Evolutionary conservation across 2,329 filamentous ascomycete genomes (phyloP).

Genomic region (Colletotrichum tamarilloi): DNA sequence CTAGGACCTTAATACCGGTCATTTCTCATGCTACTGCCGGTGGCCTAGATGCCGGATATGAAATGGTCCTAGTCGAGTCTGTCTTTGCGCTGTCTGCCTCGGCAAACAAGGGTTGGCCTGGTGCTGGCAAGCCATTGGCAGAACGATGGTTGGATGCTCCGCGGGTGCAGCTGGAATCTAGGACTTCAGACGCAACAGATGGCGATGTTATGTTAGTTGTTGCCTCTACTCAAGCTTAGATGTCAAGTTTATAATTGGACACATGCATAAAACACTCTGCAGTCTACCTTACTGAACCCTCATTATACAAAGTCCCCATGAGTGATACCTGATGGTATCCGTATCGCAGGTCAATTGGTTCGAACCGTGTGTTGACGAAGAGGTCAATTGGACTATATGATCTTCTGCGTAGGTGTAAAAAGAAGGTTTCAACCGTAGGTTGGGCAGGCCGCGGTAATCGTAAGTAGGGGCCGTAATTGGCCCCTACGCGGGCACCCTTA

Average conservation of each 20-base stretch:
- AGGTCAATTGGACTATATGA: no score
- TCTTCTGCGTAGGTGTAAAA: no score
- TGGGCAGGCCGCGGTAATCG: no score
- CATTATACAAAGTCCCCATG: no score
- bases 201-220: background rate
- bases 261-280: no score
- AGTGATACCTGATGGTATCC: no score
- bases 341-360: no score
- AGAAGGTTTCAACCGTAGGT: no score
- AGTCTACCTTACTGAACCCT: no score
- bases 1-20: conserved; percentile 38
- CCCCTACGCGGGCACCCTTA: no score
- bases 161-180: background rate
- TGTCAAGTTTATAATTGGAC: background rate
- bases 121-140: background rate
- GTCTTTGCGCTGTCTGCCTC: conserved; percentile 27
- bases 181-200: background rate
- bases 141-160: conserved; percentile 20
- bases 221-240: background rate
- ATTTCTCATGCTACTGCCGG: background rate
- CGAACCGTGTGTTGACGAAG: no score
- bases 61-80: conserved; percentile 13
- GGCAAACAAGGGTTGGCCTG: background rate
- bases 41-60: background rate
- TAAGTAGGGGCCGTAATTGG: no score